phyloP scores from a whole-genome alignment of 257 asterid species.

The Solanum appendiculatum region DNA sequence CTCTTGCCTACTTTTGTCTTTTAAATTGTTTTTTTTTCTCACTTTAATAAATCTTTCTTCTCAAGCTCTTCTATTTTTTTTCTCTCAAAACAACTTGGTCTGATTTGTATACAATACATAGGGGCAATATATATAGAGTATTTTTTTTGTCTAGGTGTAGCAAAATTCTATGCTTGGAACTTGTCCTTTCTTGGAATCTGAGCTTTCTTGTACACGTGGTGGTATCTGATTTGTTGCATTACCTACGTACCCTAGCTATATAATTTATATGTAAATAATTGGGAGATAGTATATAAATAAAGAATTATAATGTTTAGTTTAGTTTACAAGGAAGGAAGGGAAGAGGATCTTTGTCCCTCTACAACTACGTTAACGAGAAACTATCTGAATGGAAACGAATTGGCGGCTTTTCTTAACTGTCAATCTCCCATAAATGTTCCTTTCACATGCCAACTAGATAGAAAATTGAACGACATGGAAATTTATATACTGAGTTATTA shows the following conservation, averaged over 20 bases:
- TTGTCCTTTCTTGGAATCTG: constrained; percentile 31
- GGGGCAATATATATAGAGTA: background rate
- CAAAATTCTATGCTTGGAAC: constrained; percentile 1
- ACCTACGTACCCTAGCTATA: background rate
- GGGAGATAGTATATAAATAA: background rate
- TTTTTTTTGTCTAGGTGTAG: too few species aligned
- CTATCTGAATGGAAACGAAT: constrained; percentile 6
- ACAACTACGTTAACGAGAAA: background rate
- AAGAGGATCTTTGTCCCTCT: constrained; percentile 4
- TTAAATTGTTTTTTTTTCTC: constrained; percentile 14
- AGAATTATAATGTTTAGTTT: background rate
- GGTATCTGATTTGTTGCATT: constrained; percentile 17
- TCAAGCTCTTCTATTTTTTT: background rate
- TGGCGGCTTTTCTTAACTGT: constrained; percentile 30
- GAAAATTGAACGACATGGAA: too few species aligned
- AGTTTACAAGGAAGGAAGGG: background rate
- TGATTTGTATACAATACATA: background rate
- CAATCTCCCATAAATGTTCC: constrained; percentile 17
- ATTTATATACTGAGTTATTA: too few species aligned
- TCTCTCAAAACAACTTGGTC: background rate
- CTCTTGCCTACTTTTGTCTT: constrained; percentile 30
- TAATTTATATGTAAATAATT: background rate
- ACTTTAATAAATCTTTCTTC: constrained; percentile 32
- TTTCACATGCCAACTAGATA: constrained; percentile 12
- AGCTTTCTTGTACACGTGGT: constrained; percentile 30